Conservation (phyloP, 2,329 filamentous ascomycete species). For the Sporothrix schenckii region DNA sequence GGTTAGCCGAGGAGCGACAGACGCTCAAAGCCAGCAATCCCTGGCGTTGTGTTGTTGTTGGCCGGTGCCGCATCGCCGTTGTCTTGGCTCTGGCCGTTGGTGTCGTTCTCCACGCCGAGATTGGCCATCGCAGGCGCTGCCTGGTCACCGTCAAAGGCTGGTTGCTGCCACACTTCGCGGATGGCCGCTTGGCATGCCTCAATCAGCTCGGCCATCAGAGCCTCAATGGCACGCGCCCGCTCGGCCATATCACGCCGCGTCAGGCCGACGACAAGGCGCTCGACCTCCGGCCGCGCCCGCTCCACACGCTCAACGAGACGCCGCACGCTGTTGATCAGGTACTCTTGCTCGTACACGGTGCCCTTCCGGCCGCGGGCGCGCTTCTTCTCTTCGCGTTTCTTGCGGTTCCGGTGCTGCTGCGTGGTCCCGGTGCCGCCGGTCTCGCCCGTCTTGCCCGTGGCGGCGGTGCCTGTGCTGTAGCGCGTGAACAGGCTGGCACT, state of each 20-base stretch:
- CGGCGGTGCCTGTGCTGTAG: constrained; percentile 76
- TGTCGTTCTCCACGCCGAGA: constrained; percentile 28
- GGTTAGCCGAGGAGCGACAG: constrained; percentile 54
- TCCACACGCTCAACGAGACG: constrained; percentile 83
- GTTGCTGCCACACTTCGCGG: constrained; percentile 63
- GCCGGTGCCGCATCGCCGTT: background rate
- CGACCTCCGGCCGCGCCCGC: constrained; percentile 69
- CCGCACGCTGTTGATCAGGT: constrained; percentile 84
- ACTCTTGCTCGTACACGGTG: constrained; percentile 97
- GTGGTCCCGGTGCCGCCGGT: constrained; percentile 32
- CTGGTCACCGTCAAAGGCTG: constrained; percentile 34
- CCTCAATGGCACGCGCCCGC: constrained; percentile 76
- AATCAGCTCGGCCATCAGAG: constrained; percentile 72
- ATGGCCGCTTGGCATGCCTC: constrained; percentile 68
- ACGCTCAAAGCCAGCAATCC: constrained; percentile 54
- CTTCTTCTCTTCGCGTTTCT: constrained; percentile 88
- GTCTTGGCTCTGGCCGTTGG: constrained; percentile 30
- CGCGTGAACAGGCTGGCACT: constrained; percentile 88
- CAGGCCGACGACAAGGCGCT: constrained; percentile 74
- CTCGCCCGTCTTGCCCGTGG: constrained; percentile 42
- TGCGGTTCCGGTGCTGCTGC: constrained; percentile 73
- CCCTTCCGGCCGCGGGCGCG: constrained; percentile 92
- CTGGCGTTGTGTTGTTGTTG: constrained; percentile 45
- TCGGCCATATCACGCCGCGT: constrained; percentile 84
- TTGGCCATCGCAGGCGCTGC: background rate